Conservation (phyloP, 2,329 filamentous ascomycete genomes). For the Akanthomyces lecanii region DNA sequence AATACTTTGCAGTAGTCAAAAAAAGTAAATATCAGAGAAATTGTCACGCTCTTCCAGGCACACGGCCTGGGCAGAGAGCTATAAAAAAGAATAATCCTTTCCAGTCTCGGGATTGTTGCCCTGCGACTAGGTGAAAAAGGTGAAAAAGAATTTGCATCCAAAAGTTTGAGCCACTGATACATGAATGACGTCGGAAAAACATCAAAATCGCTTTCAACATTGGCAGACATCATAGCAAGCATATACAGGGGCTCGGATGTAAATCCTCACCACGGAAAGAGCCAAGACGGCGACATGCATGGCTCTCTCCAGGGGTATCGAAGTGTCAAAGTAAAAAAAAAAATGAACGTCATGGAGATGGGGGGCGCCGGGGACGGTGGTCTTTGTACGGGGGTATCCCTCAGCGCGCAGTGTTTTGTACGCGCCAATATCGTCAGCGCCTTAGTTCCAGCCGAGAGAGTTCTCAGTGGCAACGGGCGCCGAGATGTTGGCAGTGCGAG, state of each 20-base stretch:
- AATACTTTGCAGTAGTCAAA: conserved; percentile 8
- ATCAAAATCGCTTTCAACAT: conserved; percentile 13
- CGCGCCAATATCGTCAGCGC: not conserved
- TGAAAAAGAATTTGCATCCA: conserved; percentile 13
- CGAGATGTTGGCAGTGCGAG: conserved; percentile 66
- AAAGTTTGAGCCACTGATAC: not conserved
- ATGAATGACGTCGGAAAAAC: conserved; percentile 4
- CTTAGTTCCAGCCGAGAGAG: conserved; percentile 90
- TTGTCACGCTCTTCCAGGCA: conserved; percentile 2
- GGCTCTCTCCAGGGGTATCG: conserved; percentile 13
- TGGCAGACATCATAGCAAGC: conserved; percentile 5
- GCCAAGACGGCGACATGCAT: not conserved
- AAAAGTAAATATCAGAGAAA: conserved; percentile 1
- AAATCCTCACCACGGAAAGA: conserved; percentile 12
- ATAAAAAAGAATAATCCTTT: conserved; percentile 8
- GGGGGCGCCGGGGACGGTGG: not conserved
- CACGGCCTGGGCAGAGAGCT: not conserved
- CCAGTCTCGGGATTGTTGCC: not conserved
- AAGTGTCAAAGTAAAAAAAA: conserved; percentile 11
- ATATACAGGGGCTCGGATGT: conserved; percentile 9
- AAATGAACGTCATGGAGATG: conserved; percentile 14
- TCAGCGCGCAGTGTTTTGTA: not conserved
- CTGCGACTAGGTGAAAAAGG: not conserved
- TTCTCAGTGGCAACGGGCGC: conserved; percentile 91
- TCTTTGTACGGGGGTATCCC: conserved; percentile 7